These are phyloP conservation scores for Chaetomiaceae sp. DNA, from an alignment of 2,329 filamentous ascomycete species.

Conservation along the genomic window DNA sequence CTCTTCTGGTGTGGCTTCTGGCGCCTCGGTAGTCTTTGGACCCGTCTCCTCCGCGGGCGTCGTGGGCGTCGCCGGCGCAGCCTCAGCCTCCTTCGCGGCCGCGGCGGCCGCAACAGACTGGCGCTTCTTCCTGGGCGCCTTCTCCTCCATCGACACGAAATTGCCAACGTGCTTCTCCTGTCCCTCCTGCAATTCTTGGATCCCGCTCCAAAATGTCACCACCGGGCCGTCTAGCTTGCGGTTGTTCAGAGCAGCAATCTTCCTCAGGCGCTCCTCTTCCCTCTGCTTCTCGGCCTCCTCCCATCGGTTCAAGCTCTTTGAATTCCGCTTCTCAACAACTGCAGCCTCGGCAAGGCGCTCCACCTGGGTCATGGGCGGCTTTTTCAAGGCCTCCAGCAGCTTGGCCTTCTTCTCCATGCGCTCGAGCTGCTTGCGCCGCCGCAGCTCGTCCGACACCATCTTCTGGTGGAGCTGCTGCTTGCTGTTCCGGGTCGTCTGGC, in stretches of 20 bases:
- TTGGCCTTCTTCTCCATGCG: conserved; percentile 63
- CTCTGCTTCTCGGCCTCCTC: conserved; percentile 87
- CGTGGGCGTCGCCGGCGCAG: conserved; percentile 5
- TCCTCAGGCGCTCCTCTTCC: conserved; percentile 74
- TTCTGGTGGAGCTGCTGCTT: conserved; percentile 62
- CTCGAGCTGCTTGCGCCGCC: conserved; percentile 63
- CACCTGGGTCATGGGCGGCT: conserved; percentile 78
- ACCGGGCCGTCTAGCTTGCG: conserved; percentile 83
- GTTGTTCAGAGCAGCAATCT: conserved; percentile 81
- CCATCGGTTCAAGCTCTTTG: conserved; percentile 87
- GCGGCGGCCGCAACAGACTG: conserved; percentile 32
- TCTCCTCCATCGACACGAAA: conserved; percentile 56
- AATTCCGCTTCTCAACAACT: conserved; percentile 75
- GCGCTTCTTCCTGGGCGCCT: conserved; percentile 46
- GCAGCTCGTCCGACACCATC: conserved; percentile 65
- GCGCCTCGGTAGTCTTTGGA: conserved; percentile 12
- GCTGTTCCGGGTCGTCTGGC: conserved; percentile 51
- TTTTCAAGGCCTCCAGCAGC: conserved; percentile 66
- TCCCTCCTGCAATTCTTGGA: conserved; percentile 72
- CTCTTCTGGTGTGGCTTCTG: conserved; percentile 10
- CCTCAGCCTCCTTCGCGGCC: conserved; percentile 29
- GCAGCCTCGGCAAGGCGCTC: conserved; percentile 79
- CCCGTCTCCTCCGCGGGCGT: conserved; percentile 13
- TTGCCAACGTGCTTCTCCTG: conserved; percentile 66
- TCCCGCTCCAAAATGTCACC: conserved; percentile 89